Base-by-base conservation (phyloP, 208 protist genomes). In the Leishmania lainsoni region DNA sequence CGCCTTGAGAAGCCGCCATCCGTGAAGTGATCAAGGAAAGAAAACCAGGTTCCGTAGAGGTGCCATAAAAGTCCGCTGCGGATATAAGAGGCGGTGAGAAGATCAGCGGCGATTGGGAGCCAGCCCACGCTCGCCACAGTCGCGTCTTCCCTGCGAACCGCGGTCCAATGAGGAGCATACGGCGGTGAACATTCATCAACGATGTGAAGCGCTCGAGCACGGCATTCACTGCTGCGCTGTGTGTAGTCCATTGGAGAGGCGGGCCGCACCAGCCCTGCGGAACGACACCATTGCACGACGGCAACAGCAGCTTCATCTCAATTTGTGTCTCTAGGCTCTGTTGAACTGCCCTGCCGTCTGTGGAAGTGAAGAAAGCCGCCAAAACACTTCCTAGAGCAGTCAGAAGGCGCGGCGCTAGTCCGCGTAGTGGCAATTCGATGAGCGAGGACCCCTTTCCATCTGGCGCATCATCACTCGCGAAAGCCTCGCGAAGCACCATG, bases 11-110 rank as follows among this genome's bases (percentile, higher is more conserved):
- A 49, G 61, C 39, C 59, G 12, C 52, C 48, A 83, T 52, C 75
- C 66, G 72, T 26, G 83, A 39, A 17, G 68, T 59, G 48, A 75
- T 73, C 49, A 75, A 65, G 42, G 58, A 71, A 56, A 86, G 49
- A 61, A 72, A 86, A 63, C 94, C 90, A 9, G 77, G 78, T 51
- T 83, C 65, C 29, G 69, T 76, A 5, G 56, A 69, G 49, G 82
- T 85, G 65, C 93, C 94, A 81, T 94, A 97, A 72, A 97, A 90
- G 29, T 95, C 92, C 45, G 78, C 81, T 14, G 82, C 87, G 49
- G 86, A 89, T 68, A 95, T 84, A n/a, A 96, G 82, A 48, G 84
- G 78, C 3, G 90, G 86, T 39, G 86, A 92, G 54, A 97, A 68
- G 0, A 96, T 84, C 22, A 88, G 75, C 65, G 90, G 80, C 45